Evolutionary conservation across 1,284 basidiomycete genomes (phyloP), one percentile per base, ranked within the genome.

Genomic region (Xanthoconium separans): DNA sequence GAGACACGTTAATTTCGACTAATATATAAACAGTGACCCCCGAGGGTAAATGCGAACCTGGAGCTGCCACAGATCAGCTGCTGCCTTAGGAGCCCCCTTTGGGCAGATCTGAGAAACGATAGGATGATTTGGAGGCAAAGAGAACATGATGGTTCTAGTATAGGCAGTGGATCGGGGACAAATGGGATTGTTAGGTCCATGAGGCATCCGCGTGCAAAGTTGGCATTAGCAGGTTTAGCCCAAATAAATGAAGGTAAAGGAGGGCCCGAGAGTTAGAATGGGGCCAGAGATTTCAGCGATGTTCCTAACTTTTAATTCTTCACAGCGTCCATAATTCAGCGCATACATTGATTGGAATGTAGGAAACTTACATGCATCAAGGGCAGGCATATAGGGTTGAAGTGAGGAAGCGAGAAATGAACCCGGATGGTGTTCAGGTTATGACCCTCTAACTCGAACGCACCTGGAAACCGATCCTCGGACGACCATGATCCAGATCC

Each of bases 401-500:
- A 44, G 27, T 49, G 46, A 8, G 43, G 37, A 31, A 40, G 13
- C n/a, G 33, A 18, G 34, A 27, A 37, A 47, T 31, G 57, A 50
- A 15, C 20, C 47, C 42, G 46, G 34, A 50, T 37, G 58, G 44
- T 44, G 29, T 10, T 40, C 48, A 7, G 22, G 11, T 22, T 44
- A 43, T 43, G 27, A 22, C 20, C 29, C 6, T 37, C 34, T 36
- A 30, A 58, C 22, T 37, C 29, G 29, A 30, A 58, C 47, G 24
- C 49, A 51, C 53, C 36, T 33, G 30, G 40, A 6, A 15, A 46
- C 31, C 47, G 54, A 63, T 63, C 63, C 65, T 61, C 61, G 47
- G 61, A 43, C 29, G 12, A 52, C 36, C 16, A 27, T 13, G 16
- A 45, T 15, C 29, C 22, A 18, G 47, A 63, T 61, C 47, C 10